Evolutionary conservation across 257 asterid species (phyloP).

Genomic region (Petrea volubilis): DNA sequence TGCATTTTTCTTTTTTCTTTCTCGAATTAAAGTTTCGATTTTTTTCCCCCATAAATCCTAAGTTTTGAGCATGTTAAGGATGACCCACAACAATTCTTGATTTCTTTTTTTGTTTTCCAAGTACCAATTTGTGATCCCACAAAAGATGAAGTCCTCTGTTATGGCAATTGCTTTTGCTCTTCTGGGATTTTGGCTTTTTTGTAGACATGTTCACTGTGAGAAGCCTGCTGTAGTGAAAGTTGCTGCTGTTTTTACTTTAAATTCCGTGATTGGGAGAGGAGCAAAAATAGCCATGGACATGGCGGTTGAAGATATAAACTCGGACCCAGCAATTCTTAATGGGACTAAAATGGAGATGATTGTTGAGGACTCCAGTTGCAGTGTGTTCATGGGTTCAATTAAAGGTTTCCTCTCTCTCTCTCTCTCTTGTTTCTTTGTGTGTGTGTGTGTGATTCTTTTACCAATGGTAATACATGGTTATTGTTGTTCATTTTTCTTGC

Average conservation of each 20-base stretch:
- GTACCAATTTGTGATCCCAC: background rate
- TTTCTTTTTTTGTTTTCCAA: background rate
- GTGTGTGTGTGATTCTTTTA: background rate
- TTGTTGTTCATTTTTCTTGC: background rate
- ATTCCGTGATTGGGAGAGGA: constrained; percentile 43
- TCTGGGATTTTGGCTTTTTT: constrained; percentile 2
- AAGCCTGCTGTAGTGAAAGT: constrained; percentile 42
- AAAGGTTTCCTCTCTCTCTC: constrained; percentile 33
- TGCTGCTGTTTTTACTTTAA: constrained; percentile 39
- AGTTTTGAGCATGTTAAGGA: background rate
- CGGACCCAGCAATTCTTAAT: constrained; percentile 31
- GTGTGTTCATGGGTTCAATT: constrained; percentile 34
- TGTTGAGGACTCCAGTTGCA: constrained; percentile 35
- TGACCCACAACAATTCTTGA: constrained; percentile 22
- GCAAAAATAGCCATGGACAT: constrained; percentile 46
- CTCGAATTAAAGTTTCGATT: background rate
- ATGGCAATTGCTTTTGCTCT: constrained; percentile 10
- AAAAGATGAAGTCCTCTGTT: constrained; percentile 18
- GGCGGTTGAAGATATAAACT: constrained; percentile 47
- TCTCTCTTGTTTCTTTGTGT: too few relatives aligned
- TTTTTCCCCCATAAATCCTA: background rate
- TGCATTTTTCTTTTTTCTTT: background rate
- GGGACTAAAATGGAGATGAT: constrained; percentile 24
- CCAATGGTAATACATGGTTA: background rate
- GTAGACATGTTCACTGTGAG: constrained; percentile 14